Evolutionary conservation across 2,329 filamentous ascomycete species (phyloP).

Genomic region (Fusarium udum): DNA sequence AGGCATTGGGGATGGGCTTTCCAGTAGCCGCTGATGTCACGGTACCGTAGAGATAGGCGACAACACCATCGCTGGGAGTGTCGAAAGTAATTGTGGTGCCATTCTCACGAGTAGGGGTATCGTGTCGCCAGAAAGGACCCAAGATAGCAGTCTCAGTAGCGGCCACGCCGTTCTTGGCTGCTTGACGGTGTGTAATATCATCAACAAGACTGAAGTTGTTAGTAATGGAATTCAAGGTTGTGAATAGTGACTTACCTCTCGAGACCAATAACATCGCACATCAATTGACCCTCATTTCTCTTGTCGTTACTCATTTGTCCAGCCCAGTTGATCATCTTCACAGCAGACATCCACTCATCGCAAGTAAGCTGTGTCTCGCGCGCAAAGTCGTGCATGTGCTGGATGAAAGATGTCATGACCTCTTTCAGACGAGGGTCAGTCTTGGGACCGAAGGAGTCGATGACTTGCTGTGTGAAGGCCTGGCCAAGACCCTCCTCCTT

Average conservation of each 20-base stretch:
- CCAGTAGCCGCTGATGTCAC: conserved; percentile 67
- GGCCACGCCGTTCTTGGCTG: conserved; percentile 53
- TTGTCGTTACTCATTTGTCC: conserved; percentile 74
- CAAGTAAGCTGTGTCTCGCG: conserved; percentile 81
- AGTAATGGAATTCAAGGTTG: not conserved
- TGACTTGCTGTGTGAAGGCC: conserved; percentile 76
- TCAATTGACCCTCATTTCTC: conserved; percentile 77
- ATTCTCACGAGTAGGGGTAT: conserved; percentile 75
- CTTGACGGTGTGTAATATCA: conserved; percentile 77
- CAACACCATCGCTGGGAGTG: conserved; percentile 58
- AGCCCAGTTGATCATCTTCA: conserved; percentile 66
- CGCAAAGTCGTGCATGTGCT: conserved; percentile 83
- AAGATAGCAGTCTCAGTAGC: conserved; percentile 82
- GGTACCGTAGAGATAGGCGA: conserved; percentile 72
- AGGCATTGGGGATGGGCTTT: conserved; percentile 70
- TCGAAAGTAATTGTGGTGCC: conserved; percentile 72
- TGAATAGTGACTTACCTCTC: conserved; percentile 61
- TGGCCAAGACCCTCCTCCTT: conserved; percentile 46
- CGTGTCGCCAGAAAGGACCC: conserved; percentile 83
- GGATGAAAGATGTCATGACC: conserved; percentile 74
- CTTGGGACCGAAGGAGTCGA: conserved; percentile 78
- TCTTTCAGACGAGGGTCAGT: conserved; percentile 73
- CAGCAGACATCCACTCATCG: conserved; percentile 81
- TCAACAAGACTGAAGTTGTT: conserved; percentile 67
- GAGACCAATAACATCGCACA: conserved; percentile 78